Base-by-base conservation (phyloP, 2,329 filamentous ascomycete genomes). In the Boeremia lycopersici region DNA sequence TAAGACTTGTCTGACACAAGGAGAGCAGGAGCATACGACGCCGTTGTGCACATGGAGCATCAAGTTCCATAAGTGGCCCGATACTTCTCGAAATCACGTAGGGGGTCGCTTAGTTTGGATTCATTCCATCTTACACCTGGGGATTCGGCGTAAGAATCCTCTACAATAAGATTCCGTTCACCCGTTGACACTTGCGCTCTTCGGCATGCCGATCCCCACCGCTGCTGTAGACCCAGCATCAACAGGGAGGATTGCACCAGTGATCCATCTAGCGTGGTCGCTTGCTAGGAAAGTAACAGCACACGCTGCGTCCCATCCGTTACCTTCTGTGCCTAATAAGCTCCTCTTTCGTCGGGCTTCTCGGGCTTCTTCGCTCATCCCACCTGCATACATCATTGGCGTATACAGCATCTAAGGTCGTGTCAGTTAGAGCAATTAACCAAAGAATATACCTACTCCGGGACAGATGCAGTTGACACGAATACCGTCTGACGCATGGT, bases 391-490 rank as follows among this genome's bases (percentile, higher is more conserved):
- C 78, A 83, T 82, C 80, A 84, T 82, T 0, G 82, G 81, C 1
- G 81, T 84, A 56, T 82, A 84, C 1, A 84, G 70, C 81, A 84
- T 78, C 61, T 63, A 9, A 4, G 11, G 10, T 2, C 12, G 1
- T 17, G 28, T 55, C 15, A 55, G 52, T 9, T 42, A 4, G 1
- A n/a, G 6, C 12, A 1, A 17, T 17, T 1, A 38, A 15, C 2
- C 1, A 43, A 17, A 17, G 11, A 3, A 26, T 5, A 5, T n/a
- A 48, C 64, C 30, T 57, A 70, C 64, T 11, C 80, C 81, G 0
- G 81, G 82, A 64, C 80, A 83, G 6, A 84, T 81, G 59, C 82
- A 84, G 56, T 85, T 84, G 2, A 84, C 81, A 12, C 82, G 65
- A 31, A 85, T 82, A 0, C 79, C 77, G 34, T 81, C 75, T 0